Conservation (phyloP, 176 grass and related monocot genomes). For the Eleusine coracana region DNA sequence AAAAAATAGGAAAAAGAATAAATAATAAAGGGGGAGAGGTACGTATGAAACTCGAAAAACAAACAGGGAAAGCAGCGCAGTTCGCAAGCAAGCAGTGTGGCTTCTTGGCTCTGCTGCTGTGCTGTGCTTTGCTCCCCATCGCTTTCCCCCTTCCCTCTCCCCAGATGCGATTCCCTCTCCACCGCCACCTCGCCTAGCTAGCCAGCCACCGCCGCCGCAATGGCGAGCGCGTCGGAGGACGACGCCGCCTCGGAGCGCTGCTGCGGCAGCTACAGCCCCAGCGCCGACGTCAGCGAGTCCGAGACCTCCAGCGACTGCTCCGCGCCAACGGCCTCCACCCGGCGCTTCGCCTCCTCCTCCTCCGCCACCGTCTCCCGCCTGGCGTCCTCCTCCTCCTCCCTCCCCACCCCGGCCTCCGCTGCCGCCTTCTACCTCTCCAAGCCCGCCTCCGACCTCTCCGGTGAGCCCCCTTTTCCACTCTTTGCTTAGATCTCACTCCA, state of each 20-base stretch:
- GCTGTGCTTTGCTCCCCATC: constrained; percentile 7
- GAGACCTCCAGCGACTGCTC: constrained; percentile 87
- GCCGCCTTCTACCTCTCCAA: constrained; percentile 57
- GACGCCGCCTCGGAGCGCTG: constrained; percentile 71
- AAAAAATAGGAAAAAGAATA: neutral
- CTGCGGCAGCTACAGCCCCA: constrained; percentile 89
- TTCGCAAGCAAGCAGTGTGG: constrained; percentile 14
- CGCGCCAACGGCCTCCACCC: constrained; percentile 38
- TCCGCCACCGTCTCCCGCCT: constrained; percentile 69
- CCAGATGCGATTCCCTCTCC: constrained; percentile 43
- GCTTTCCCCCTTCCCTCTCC: constrained; percentile 3
- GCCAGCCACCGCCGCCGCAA: constrained; percentile 24
- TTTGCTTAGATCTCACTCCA: constrained; percentile 58
- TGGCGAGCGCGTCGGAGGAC: constrained; percentile 84
- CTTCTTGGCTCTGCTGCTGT: neutral
- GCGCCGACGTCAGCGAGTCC: constrained; percentile 92
- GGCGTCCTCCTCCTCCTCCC: constrained; percentile 55
- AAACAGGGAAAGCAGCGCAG: constrained; percentile 22
- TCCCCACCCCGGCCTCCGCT: constrained; percentile 38
- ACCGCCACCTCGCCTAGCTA: constrained; percentile 9
- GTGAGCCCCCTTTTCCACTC: neutral
- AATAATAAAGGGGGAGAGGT: neutral
- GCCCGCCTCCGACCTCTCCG: constrained; percentile 57
- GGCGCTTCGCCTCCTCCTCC: constrained; percentile 56
- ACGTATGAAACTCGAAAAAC: neutral